Conservation (phyloP, 116 monocot genomes). For the Phalaenopsis hybrid region DNA sequence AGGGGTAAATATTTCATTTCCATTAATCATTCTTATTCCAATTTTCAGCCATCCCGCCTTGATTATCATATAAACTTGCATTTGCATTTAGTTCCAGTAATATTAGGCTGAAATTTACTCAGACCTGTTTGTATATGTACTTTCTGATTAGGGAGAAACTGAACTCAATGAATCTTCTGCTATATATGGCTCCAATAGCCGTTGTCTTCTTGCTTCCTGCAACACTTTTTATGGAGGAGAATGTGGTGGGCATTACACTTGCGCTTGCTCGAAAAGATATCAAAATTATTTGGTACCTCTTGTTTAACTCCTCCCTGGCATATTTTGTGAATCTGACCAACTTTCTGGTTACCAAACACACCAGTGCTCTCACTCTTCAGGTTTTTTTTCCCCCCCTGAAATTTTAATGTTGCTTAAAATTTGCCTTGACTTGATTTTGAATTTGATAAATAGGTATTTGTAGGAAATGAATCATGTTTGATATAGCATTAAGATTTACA, state of each 20-base stretch:
- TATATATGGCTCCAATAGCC: conserved; percentile 62
- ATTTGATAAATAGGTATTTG: too few relatives aligned
- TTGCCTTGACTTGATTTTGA: too few relatives aligned
- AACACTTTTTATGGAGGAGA: conserved; percentile 54
- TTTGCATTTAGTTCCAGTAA: too few relatives aligned
- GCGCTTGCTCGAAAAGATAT: conserved; percentile 46
- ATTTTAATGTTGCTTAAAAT: too few relatives aligned
- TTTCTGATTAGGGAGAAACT: conserved; percentile 42
- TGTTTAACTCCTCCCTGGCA: conserved; percentile 49
- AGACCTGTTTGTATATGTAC: conserved; percentile 7
- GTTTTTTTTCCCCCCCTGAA: conserved; percentile 7
- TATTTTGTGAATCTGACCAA: conserved; percentile 66
- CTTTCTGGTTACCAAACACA: conserved; percentile 66
- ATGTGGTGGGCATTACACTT: conserved; percentile 45
- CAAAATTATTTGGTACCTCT: conserved; percentile 45
- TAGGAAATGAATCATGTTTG: too few relatives aligned
- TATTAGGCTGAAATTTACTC: conserved; percentile 2
- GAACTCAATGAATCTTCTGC: conserved; percentile 63
- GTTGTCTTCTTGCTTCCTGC: conserved; percentile 54
- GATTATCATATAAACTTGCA: too few relatives aligned
- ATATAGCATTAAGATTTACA: too few relatives aligned
- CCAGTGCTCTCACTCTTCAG: conserved; percentile 61
- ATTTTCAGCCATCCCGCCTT: neutral
- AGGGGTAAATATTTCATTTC: conserved; percentile 8
- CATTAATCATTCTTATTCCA: neutral